Percentiles rank a stretch among this genome's conserved stretches.
phyloP scores from a whole-genome alignment of 768 basidiomycete genomes.

The Kwoniella europaea region DNA sequence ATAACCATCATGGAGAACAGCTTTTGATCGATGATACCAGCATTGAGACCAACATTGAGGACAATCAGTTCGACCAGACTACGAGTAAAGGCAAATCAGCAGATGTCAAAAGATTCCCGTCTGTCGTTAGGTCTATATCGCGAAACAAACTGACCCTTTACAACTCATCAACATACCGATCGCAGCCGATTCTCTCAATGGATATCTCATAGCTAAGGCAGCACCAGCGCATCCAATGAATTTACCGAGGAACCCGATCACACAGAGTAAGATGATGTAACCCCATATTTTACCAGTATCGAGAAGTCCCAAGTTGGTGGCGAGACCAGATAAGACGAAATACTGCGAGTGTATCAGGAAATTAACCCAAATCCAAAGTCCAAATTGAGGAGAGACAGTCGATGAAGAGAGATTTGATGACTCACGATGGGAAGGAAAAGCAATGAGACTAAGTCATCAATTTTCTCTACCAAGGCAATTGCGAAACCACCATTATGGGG shows the following conservation, averaged over 20 bases:
- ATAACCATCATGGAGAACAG: constrained; percentile 91
- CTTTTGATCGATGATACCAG: constrained; percentile 67
- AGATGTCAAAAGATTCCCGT: not conserved
- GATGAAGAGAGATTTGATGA: not conserved
- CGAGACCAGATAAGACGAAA: constrained; percentile 85
- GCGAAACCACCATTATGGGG: constrained; percentile 82
- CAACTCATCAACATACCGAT: constrained; percentile 88
- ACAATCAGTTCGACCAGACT: constrained; percentile 86
- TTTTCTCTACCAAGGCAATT: constrained; percentile 77
- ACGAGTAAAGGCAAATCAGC: constrained; percentile 13
- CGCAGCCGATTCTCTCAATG: constrained; percentile 75
- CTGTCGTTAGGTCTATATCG: not conserved
- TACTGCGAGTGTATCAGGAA: constrained; percentile 62
- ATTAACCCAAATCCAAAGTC: too few relatives aligned
- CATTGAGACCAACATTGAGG: constrained; percentile 80
- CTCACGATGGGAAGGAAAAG: constrained; percentile 77
- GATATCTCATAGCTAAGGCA: constrained; percentile 70
- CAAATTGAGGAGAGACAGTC: too few relatives aligned
- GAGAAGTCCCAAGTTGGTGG: constrained; percentile 78
- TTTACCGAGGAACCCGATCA: constrained; percentile 78
- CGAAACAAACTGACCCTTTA: constrained; percentile 68
- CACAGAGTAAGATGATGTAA: constrained; percentile 74
- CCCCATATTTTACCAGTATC: constrained; percentile 80
- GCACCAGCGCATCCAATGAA: constrained; percentile 71
- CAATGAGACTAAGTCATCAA: constrained; percentile 83